These are phyloP conservation scores for Gaeumannomyces tritici DNA, from an alignment of 2,329 filamentous ascomycete species.

Conservation along the genomic window DNA sequence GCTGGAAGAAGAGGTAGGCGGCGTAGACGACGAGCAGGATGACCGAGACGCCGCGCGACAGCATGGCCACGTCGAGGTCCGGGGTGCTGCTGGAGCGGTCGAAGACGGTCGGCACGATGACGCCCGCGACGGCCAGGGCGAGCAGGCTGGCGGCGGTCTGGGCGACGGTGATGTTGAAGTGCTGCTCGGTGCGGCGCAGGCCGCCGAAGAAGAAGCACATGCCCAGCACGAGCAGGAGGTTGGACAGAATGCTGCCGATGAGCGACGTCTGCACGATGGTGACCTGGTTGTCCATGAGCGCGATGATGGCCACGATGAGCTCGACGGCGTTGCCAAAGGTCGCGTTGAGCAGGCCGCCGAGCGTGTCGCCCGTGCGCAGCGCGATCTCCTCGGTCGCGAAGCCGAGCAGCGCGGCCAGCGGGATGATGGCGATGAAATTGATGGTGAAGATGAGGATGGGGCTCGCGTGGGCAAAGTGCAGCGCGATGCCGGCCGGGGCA, in stretches of 20 bases:
- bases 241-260: conserved; percentile 85
- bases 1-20: conserved; percentile 81
- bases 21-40: conserved; percentile 78
- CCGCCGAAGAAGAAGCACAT: conserved; percentile 91
- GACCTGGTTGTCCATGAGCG: conserved; percentile 61
- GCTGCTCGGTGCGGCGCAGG: conserved; percentile 68
- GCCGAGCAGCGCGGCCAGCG: conserved; percentile 69
- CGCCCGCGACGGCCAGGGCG: conserved; percentile 65
- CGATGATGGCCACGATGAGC: conserved; percentile 78
- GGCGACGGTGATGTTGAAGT: conserved; percentile 86
- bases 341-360: conserved; percentile 81
- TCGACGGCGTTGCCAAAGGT: conserved; percentile 73
- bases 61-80: conserved; percentile 41
- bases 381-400: conserved; percentile 86
- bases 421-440: conserved; percentile 89
- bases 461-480: conserved; percentile 46
- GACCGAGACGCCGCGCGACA: conserved; percentile 66
- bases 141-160: conserved; percentile 74
- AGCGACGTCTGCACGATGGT: conserved; percentile 85
- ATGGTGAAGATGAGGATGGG: conserved; percentile 66
- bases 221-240: conserved; percentile 78
- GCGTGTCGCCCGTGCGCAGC: conserved; percentile 66
- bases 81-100: conserved; percentile 38
- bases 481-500: conserved; percentile 69
- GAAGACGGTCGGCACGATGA: conserved; percentile 89